These are phyloP conservation scores for Somion occarium DNA, from an alignment of 1,284 basidiomycete genomes.

Conservation along the genomic window DNA sequence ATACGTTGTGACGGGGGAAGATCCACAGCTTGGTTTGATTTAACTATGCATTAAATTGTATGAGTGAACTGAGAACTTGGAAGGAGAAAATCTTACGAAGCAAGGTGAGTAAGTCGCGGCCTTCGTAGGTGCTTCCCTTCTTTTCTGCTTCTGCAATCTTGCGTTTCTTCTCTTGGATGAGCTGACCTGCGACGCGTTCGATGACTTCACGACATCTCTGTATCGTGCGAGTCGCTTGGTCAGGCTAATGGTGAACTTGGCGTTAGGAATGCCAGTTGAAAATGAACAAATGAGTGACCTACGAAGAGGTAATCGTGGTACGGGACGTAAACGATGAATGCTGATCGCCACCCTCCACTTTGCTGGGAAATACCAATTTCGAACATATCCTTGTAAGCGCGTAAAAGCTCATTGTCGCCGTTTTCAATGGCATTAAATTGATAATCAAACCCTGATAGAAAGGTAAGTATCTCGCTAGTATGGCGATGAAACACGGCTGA, in stretches of 20 bases:
- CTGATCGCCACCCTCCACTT: constrained; percentile 37
- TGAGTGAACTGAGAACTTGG: constrained; percentile 8
- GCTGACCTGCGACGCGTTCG: constrained; percentile 56
- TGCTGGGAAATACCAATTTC: constrained; percentile 58
- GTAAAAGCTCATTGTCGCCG: constrained; percentile 69
- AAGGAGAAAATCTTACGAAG: constrained; percentile 41
- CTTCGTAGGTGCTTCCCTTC: constrained; percentile 41
- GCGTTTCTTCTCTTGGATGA: constrained; percentile 69
- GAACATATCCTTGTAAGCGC: constrained; percentile 80
- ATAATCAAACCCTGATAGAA: constrained; percentile 65
- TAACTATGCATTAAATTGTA: constrained; percentile 44
- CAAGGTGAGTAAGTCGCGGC: constrained; percentile 63
- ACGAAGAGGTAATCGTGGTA: constrained; percentile 54
- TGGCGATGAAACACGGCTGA: constrained; percentile 21
- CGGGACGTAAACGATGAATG: constrained; percentile 61
- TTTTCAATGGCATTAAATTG: constrained; percentile 73
- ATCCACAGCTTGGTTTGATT: constrained; percentile 64
- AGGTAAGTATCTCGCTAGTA: background rate
- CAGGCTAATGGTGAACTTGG: constrained; percentile 41
- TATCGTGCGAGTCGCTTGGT: constrained; percentile 44
- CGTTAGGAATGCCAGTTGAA: background rate
- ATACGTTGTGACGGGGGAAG: constrained; percentile 64
- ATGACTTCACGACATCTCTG: constrained; percentile 58
- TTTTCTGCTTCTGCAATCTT: constrained; percentile 55
- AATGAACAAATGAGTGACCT: constrained; percentile 23